Percentiles rank a stretch among this genome's conserved stretches.
Conservation (phyloP, 1,284 basidiomycete genomes). For the Golubevia pallescens region DNA sequence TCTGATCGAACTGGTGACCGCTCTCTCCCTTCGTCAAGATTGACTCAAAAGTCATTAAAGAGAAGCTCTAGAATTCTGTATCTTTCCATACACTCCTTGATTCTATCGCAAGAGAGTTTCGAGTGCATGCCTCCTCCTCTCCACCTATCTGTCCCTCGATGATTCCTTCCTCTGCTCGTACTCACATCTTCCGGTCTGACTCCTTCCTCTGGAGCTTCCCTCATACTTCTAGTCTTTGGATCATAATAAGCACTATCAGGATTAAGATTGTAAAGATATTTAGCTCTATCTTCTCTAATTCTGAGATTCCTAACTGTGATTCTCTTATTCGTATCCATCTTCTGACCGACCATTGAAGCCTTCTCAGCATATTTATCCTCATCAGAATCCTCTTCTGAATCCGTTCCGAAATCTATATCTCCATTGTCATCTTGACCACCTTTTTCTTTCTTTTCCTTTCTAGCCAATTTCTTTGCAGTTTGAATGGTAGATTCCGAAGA, state of each 20-base stretch:
- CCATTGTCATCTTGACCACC: constrained; percentile 2
- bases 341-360: constrained; percentile 55
- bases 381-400: constrained; percentile 49
- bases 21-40: too few species aligned
- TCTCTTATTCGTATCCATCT: constrained; percentile 55
- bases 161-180: background rate
- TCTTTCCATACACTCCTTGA: too few species aligned
- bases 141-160: background rate
- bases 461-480: constrained; percentile 46
- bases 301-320: constrained; percentile 60
- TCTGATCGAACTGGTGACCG: too few species aligned
- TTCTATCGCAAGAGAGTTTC: too few species aligned
- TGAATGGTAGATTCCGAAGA: constrained; percentile 26
- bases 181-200: constrained; percentile 32
- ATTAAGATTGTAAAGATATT: constrained; percentile 62
- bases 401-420: constrained; percentile 28
- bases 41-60: too few species aligned
- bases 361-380: constrained; percentile 63
- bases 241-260: constrained; percentile 62
- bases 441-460: constrained; percentile 27
- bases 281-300: constrained; percentile 61
- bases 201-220: constrained; percentile 52
- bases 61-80: too few species aligned
- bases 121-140: too few species aligned
- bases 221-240: constrained; percentile 62